These are phyloP conservation scores for Fusarium incarnatum DNA, from an alignment of 2,329 filamentous ascomycete genomes.

Conservation along the genomic window DNA sequence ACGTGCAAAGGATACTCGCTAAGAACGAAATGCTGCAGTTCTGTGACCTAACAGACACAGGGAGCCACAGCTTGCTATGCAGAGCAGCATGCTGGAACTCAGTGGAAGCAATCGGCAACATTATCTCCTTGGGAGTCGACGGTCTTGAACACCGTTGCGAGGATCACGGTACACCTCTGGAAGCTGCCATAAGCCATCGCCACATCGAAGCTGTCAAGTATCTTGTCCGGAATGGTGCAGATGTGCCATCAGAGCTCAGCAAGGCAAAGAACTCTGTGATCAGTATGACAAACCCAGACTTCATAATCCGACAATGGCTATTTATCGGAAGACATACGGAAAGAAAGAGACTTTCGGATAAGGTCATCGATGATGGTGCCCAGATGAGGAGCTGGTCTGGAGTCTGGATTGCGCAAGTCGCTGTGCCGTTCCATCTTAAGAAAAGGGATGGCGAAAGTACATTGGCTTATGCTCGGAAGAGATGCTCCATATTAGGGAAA, in stretches of 20 bases:
- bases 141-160: not conserved
- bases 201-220: not conserved
- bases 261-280: fast-evolving
- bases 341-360: fast-evolving
- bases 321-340: not conserved
- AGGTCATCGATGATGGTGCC: fast-evolving
- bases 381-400: not conserved
- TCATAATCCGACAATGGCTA: not conserved
- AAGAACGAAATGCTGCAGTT: not conserved
- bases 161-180: not conserved
- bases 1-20: not conserved
- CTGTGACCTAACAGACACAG: not conserved
- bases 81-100: not conserved
- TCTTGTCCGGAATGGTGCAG: not conserved
- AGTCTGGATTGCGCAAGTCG: not conserved
- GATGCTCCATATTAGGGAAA: fast-evolving
- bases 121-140: not conserved
- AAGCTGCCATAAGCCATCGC: not conserved
- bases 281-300: not conserved
- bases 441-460: fast-evolving
- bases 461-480: not conserved
- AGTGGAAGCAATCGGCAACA: not conserved
- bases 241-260: fast-evolving
- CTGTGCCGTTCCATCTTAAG: fast-evolving
- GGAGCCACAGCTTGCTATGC: not conserved